Evolutionary conservation across 805 yeast genomes (phyloP).

Genomic region (Lipomyces japonicus): DNA sequence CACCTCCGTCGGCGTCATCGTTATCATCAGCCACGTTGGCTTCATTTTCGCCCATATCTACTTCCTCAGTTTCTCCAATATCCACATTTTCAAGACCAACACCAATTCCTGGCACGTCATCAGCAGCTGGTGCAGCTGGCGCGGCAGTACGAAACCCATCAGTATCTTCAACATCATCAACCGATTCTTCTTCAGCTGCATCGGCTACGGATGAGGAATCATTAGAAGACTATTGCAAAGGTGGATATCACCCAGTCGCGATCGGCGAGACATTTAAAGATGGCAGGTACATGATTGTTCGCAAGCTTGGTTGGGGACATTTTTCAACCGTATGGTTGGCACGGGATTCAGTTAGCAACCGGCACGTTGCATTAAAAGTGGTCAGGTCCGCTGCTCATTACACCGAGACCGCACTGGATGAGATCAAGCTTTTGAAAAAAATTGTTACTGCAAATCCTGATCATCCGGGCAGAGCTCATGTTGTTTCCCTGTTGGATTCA

Average conservation of each 20-base stretch:
- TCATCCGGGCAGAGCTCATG: constrained; percentile 79
- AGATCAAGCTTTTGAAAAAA: constrained; percentile 70
- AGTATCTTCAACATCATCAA: not conserved
- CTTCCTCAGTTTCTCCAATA: constrained; percentile 9
- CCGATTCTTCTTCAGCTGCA: not conserved
- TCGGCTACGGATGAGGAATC: constrained; percentile 69
- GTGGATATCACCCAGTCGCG: constrained; percentile 93
- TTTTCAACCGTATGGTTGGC: constrained; percentile 96
- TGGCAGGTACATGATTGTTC: constrained; percentile 69
- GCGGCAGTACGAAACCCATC: not conserved
- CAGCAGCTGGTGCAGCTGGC: too few relatives aligned
- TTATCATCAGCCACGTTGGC: constrained; percentile 1
- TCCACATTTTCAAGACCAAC: constrained; percentile 9
- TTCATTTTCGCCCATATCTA: constrained; percentile 7
- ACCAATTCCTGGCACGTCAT: not conserved
- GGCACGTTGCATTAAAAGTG: constrained; percentile 90
- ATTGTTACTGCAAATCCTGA: constrained; percentile 55
- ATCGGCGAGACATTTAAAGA: constrained; percentile 82
- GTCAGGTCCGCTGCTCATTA: constrained; percentile 88
- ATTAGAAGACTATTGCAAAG: constrained; percentile 75
- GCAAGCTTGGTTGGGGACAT: constrained; percentile 99
- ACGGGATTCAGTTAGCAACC: constrained; percentile 43
- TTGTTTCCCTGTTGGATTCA: constrained; percentile 75
- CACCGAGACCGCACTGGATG: constrained; percentile 92
- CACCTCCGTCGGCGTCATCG: not conserved